These are phyloP conservation scores for Aspergillus egyptiacus DNA, from an alignment of 495 filamentous ascomycete species.

Conservation along the genomic window DNA sequence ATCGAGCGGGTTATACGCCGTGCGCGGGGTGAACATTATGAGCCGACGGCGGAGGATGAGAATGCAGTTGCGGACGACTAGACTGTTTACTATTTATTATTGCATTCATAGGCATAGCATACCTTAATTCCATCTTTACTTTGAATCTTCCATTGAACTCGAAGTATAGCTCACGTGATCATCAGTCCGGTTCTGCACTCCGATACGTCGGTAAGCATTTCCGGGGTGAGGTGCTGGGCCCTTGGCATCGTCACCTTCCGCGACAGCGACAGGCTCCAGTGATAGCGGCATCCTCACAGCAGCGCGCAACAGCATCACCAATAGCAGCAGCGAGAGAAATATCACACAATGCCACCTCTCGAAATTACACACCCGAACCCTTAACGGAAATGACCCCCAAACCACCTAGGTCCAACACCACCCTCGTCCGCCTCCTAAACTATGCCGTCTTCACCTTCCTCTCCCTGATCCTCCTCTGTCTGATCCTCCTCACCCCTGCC, in stretches of 20 bases:
- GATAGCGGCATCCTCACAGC: too few relatives aligned
- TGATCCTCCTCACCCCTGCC: conserved; percentile 75
- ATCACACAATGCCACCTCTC: too few relatives aligned
- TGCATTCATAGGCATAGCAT: not conserved
- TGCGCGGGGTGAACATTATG: conserved; percentile 30
- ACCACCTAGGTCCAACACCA: not conserved
- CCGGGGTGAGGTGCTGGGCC: too few relatives aligned
- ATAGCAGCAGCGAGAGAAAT: too few relatives aligned
- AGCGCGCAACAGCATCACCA: too few relatives aligned
- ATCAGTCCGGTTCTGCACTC: not conserved
- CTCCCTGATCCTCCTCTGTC: conserved; percentile 61
- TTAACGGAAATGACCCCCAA: not conserved
- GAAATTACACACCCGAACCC: not conserved
- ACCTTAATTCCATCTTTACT: not conserved
- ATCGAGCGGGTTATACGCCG: conserved; percentile 69
- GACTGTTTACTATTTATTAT: not conserved
- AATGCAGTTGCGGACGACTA: conserved; percentile 39
- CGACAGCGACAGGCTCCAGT: too few relatives aligned
- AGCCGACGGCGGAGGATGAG: conserved; percentile 34
- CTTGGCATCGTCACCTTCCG: too few relatives aligned
- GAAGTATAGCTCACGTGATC: conserved; percentile 3
- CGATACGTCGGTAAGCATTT: too few relatives aligned
- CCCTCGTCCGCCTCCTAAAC: conserved; percentile 73
- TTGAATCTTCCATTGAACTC: too few relatives aligned
- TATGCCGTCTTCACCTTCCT: conserved; percentile 72